phyloP scores from a whole-genome alignment of 139 green algal genomes.

The Chlamydomonas schloesseri region DNA sequence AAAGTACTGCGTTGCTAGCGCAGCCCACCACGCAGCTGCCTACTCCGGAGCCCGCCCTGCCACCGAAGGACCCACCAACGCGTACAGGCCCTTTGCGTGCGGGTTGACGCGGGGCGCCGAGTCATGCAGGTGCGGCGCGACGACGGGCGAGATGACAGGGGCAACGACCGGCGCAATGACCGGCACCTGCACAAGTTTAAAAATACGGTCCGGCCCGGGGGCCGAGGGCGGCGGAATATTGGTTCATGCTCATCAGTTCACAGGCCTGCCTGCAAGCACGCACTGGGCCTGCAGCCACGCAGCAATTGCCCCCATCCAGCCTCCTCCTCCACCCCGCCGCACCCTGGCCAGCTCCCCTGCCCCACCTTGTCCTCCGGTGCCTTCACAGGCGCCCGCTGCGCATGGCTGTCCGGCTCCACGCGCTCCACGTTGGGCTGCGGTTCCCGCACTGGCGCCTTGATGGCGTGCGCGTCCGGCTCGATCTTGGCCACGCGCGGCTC shows the following conservation, averaged over 20 bases:
- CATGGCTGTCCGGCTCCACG: conserved; percentile 7
- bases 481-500: neutral
- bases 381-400: neutral
- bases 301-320: too few relatives aligned
- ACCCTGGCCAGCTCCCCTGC: too few relatives aligned
- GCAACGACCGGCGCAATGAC: neutral
- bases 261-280: too few relatives aligned
- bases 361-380: neutral
- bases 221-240: too few relatives aligned
- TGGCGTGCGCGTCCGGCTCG: neutral
- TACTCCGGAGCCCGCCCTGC: too few relatives aligned
- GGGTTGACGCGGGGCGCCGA: neutral
- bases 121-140: neutral
- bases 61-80: neutral
- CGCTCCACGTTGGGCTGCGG: neutral
- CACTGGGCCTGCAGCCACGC: too few relatives aligned
- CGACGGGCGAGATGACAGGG: neutral
- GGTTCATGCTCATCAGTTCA: too few relatives aligned
- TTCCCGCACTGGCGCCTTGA: neutral
- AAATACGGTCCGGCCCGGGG: too few relatives aligned
- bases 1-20: too few relatives aligned
- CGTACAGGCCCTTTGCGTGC: conserved; percentile 3
- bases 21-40: too few relatives aligned
- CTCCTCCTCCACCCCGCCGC: too few relatives aligned
- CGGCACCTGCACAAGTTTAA: neutral